Percentiles rank a stretch among this genome's conserved stretches.
These are phyloP conservation scores for Daucus carota DNA, from an alignment of 129 eudicot species.

Conservation along the genomic window DH1_v3.0 NC_030385.2:35658501-35659000, in stretches of 20 bases:
- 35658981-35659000: not conserved
- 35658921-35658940: conserved; percentile 76
- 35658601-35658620: not conserved
- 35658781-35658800: not conserved
- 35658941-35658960: not conserved
- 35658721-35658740: not conserved
- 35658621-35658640: conserved; percentile 1
- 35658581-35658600: not conserved
- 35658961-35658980: not conserved
- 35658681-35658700: not conserved
- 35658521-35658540: conserved; percentile 23
- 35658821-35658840: conserved; percentile 24
- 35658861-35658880: conserved; percentile 23
- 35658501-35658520: conserved; percentile 10
- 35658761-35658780: not conserved
- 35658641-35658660: conserved; percentile 1
- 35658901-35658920: conserved; percentile 42
- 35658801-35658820: conserved; percentile 21
- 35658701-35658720: not conserved
- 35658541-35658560: not conserved
- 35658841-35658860: conserved; percentile 11
- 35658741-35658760: not conserved
- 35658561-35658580: not conserved
- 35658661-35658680: conserved; percentile 5
- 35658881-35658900: conserved; percentile 27